phyloP scores from a whole-genome alignment of 1,284 basidiomycete genomes.

The Heterobasidion occidentale region DNA sequence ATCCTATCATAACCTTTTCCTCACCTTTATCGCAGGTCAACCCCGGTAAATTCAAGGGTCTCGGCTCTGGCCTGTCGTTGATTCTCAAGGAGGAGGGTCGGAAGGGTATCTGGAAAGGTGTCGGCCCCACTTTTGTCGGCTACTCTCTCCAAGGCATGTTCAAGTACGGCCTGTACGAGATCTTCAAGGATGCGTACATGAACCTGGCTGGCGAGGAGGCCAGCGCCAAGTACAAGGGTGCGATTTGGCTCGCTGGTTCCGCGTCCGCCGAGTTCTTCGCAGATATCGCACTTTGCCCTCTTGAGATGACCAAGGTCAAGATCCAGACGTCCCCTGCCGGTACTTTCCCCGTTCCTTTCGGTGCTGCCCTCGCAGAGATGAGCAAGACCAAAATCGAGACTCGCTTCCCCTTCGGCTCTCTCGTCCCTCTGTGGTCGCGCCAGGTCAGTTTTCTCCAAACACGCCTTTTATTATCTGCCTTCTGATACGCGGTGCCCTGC shows the following conservation, averaged over 20 bases:
- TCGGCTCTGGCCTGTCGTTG: constrained; percentile 63
- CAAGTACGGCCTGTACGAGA: constrained; percentile 95
- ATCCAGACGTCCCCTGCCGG: constrained; percentile 70
- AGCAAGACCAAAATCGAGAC: constrained; percentile 53
- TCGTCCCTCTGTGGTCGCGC: constrained; percentile 78
- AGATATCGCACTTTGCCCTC: constrained; percentile 78
- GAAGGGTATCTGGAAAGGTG: constrained; percentile 87
- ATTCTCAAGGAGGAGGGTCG: constrained; percentile 80
- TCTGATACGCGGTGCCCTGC: constrained; percentile 23
- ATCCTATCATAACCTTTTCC: neutral
- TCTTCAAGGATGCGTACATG: constrained; percentile 91
- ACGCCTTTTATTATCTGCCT: neutral
- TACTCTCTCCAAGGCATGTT: constrained; percentile 96
- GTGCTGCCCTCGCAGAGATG: constrained; percentile 66
- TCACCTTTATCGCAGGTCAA: constrained; percentile 48
- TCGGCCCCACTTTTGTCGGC: constrained; percentile 87
- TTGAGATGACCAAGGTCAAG: constrained; percentile 84
- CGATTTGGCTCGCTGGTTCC: constrained; percentile 92
- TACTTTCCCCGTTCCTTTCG: constrained; percentile 68
- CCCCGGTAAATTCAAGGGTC: constrained; percentile 71
- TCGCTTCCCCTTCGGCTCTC: constrained; percentile 74
- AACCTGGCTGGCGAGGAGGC: constrained; percentile 81
- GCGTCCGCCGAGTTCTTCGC: constrained; percentile 94
- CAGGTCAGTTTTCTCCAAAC: constrained; percentile 37
- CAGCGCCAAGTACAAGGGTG: constrained; percentile 83